Conservation (phyloP, 495 filamentous ascomycete species). For the Tuber aestivum region DNA sequence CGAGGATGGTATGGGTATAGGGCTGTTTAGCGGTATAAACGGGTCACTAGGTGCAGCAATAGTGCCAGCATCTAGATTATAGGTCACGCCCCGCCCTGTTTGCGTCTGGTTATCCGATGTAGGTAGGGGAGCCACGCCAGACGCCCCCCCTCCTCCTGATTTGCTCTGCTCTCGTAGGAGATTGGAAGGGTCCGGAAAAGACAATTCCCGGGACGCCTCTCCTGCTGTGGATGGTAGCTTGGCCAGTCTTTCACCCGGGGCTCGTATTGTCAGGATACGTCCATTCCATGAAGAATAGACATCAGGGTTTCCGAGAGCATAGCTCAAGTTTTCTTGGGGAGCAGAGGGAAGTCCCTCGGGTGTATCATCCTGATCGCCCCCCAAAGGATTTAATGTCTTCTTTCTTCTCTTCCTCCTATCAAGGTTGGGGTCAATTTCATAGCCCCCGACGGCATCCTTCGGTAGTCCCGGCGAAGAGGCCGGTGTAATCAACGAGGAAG, state of each 20-base stretch:
- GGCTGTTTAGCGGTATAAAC: constrained; percentile 8
- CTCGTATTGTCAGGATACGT: neutral
- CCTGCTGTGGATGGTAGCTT: neutral
- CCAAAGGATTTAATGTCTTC: constrained; percentile 40
- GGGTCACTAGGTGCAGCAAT: constrained; percentile 22
- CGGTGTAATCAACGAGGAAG: constrained; percentile 23
- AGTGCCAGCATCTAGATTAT: constrained; percentile 23
- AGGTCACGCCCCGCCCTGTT: constrained; percentile 9
- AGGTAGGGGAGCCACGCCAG: constrained; percentile 5
- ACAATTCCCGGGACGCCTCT: neutral
- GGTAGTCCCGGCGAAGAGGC: constrained; percentile 11
- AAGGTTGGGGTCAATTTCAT: constrained; percentile 46
- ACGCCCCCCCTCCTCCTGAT: neutral
- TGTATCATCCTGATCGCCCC: neutral
- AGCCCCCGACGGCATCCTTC: neutral
- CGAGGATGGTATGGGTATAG: constrained; percentile 5
- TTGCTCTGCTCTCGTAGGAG: constrained; percentile 15
- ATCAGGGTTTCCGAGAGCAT: constrained; percentile 12
- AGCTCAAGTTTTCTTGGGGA: constrained; percentile 26
- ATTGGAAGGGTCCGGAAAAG: constrained; percentile 6
- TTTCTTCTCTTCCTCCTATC: constrained; percentile 51
- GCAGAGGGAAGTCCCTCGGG: constrained; percentile 19
- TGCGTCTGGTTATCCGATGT: neutral
- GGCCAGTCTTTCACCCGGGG: neutral
- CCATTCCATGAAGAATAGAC: neutral